Base-by-base conservation (phyloP, 1,284 basidiomycete species). In the Sporisorium reilianum region DNA sequence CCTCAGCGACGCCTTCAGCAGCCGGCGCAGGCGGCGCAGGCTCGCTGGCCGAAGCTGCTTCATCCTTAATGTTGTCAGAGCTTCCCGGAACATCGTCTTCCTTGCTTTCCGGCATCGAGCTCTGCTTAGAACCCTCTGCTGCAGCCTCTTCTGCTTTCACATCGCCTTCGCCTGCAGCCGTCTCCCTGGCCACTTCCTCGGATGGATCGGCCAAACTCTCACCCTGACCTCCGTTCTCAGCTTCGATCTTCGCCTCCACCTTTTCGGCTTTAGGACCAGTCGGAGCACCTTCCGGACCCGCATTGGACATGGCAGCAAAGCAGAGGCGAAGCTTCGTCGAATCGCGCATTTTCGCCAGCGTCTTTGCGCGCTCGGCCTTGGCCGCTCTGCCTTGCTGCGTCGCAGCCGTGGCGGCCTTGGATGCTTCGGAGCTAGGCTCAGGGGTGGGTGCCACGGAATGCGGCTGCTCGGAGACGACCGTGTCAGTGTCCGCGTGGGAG, bases 281-380 rank as follows among this genome's bases (percentile, higher is more conserved):
- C 0, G 72, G 68, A 23, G 64, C 75, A 18, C 76, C 64, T 20
- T 71, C 71, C 18, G 64, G 73, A 6, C 58, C 68, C 7, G 64
- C 52, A 50, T 69, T 75, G n/a, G 61, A 59, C 52, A 67, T 64
- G 20, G 73, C 61, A 40, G 68, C 68, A 54, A 78, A 78, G 38
- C 58, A 71, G 23, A 78, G 53, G 16, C 76, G 73, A 11, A 78
- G 60, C 25, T 75, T 72, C 18, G 64, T 69, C 22, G 67, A 68
- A 5, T 69, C 66, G 16, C 71, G 62, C 14, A 65, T 25, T 9
- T 46, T 51, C 18, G 64, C 60, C 38, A 53, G 30, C 34, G 20
- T 7, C 40, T 55, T 62, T 32, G 45, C 41, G 2, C 42, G 50
- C 6, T 50, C 40, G 11, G 54, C 59, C 32, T 45, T 67, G 14